phyloP scores from a whole-genome alignment of 345 rosid genomes.

The Turritis glabra region DNA sequence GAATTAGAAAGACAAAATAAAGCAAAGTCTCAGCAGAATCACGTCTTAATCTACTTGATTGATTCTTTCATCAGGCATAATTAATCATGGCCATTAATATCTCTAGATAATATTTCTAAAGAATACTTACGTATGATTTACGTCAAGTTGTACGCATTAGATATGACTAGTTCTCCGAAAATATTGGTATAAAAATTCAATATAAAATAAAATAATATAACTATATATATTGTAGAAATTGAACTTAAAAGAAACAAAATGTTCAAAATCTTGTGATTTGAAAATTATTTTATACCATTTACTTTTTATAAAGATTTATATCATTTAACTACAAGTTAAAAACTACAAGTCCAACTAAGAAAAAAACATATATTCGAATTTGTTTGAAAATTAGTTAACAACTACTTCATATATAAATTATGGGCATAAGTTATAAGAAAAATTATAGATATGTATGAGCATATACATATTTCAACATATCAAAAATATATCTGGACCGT shows the following conservation, averaged over 20 bases:
- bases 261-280: background rate
- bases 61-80: constrained; percentile 30
- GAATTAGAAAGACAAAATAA: constrained; percentile 24
- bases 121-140: constrained; percentile 22
- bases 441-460: background rate
- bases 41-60: constrained; percentile 35
- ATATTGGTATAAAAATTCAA: background rate
- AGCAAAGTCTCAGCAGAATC: constrained; percentile 39
- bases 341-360: background rate
- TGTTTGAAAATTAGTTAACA: background rate
- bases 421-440: background rate
- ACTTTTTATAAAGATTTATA: background rate
- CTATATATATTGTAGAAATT: background rate
- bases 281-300: background rate
- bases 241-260: background rate
- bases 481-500: background rate
- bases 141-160: background rate
- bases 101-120: constrained; percentile 5
- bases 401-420: background rate
- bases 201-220: background rate
- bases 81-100: constrained; percentile 32
- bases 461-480: background rate
- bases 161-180: background rate
- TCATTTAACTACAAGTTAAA: background rate
- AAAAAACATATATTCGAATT: background rate